Conservation (phyloP, 257 asterid genomes). For the Plantago major region DNA sequence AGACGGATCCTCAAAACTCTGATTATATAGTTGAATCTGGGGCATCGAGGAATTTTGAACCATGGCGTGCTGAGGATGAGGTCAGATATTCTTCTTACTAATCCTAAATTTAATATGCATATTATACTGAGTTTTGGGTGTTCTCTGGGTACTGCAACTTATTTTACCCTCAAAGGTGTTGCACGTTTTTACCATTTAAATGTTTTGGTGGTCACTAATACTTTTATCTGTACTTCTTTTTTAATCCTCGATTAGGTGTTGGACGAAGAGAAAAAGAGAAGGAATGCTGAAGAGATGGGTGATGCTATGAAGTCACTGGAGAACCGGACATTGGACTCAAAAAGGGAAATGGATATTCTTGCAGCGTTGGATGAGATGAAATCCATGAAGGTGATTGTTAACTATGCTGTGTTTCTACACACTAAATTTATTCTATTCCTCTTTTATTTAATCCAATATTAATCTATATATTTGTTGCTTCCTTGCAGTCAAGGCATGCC, state of each 20-base stretch:
- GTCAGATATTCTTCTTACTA: slow-evolving; percentile 20
- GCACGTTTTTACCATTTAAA: neutral
- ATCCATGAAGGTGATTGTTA: slow-evolving; percentile 66
- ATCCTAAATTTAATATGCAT: slow-evolving; percentile 2
- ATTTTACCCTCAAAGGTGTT: neutral
- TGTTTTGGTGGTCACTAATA: slow-evolving; percentile 1
- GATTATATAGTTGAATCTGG: slow-evolving; percentile 86
- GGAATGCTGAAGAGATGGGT: slow-evolving; percentile 86
- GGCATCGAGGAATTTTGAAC: slow-evolving; percentile 77
- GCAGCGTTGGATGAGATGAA: slow-evolving; percentile 93
- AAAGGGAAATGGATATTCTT: slow-evolving; percentile 86
- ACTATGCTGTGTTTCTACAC: neutral
- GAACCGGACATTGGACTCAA: slow-evolving; percentile 80
- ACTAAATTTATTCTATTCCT: neutral
- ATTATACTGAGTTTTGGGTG: neutral
- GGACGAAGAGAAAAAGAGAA: slow-evolving; percentile 53
- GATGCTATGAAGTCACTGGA: slow-evolving; percentile 97
- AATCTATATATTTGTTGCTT: slow-evolving; percentile 2
- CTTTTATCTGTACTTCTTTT: neutral
- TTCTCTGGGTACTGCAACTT: slow-evolving; percentile 1
- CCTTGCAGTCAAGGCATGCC: slow-evolving; percentile 74
- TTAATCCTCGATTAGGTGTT: slow-evolving; percentile 31
- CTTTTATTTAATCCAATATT: neutral
- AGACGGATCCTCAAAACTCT: slow-evolving; percentile 91
- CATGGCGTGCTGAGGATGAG: slow-evolving; percentile 93